A percentile compares a stretch with the other conserved stretches of the same genome.
These are phyloP conservation scores for Rhododendron vialii DNA, from an alignment of 148 eudicot species.

Conservation along the genomic window DNA sequence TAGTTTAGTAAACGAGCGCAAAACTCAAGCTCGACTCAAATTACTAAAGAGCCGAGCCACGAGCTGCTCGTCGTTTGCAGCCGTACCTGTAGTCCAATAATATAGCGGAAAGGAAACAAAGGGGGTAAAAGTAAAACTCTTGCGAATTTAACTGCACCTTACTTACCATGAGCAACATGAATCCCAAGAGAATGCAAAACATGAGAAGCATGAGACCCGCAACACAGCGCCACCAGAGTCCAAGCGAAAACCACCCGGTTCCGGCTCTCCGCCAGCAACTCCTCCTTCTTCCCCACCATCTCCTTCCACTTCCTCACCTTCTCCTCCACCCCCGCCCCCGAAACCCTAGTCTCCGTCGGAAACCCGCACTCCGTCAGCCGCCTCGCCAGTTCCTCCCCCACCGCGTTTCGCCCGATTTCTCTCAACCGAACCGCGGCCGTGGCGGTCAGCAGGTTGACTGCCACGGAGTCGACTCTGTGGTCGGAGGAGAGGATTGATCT, in stretches of 20 bases:
- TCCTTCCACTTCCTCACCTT: slow-evolving; percentile 88
- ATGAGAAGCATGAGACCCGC: slow-evolving; percentile 84
- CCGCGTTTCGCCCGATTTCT: slow-evolving; percentile 16
- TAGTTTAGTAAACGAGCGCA: too few species aligned
- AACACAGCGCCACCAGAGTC: slow-evolving; percentile 85
- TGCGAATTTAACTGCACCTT: background rate
- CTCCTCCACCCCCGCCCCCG: slow-evolving; percentile 64
- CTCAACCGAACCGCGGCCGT: slow-evolving; percentile 67
- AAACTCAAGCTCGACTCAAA: too few species aligned
- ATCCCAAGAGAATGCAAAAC: slow-evolving; percentile 72
- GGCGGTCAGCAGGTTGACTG: slow-evolving; percentile 87
- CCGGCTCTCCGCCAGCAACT: slow-evolving; percentile 45
- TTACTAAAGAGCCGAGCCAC: too few species aligned
- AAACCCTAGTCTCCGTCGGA: slow-evolving; percentile 52
- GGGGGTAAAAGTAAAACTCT: background rate
- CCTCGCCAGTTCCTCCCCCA: slow-evolving; percentile 60
- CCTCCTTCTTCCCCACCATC: slow-evolving; percentile 54
- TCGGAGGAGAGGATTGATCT: slow-evolving; percentile 57
- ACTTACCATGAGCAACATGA: slow-evolving; percentile 83
- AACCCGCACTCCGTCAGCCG: slow-evolving; percentile 79
- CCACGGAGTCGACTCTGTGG: slow-evolving; percentile 71
- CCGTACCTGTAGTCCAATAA: too few species aligned
- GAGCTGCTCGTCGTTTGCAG: too few species aligned
- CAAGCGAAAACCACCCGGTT: slow-evolving; percentile 78
- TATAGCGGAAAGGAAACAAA: too few species aligned